These are phyloP conservation scores for Penicillium robsamsonii DNA, from an alignment of 495 filamentous ascomycete species.

Conservation along the genomic window DNA sequence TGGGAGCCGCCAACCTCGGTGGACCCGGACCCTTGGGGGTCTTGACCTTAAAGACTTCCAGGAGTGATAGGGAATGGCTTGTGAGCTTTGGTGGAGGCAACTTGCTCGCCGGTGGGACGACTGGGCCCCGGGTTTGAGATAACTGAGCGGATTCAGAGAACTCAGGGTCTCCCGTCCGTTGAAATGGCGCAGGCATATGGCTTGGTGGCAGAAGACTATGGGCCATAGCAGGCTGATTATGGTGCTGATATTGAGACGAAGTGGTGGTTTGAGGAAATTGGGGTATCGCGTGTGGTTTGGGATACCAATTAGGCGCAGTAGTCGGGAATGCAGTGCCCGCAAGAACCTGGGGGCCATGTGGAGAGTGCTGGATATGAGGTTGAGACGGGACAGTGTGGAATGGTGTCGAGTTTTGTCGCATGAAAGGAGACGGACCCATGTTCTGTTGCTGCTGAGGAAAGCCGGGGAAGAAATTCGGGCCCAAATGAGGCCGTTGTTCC, in stretches of 20 bases:
- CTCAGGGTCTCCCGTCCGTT: constrained; percentile 52
- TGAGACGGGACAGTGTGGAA: constrained; percentile 16
- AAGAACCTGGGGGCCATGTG: constrained; percentile 10
- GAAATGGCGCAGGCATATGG: constrained; percentile 47
- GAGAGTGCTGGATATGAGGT: constrained; percentile 11
- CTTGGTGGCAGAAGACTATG: constrained; percentile 14
- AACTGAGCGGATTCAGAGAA: constrained; percentile 43
- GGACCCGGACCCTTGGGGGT: constrained; percentile 33
- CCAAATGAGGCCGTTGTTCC: constrained; percentile 46
- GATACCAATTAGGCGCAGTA: constrained; percentile 13
- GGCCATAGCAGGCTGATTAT: constrained; percentile 13
- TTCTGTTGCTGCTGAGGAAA: constrained; percentile 35
- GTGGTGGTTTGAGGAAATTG: constrained; percentile 16
- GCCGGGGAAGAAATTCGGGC: constrained; percentile 37
- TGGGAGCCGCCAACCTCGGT: constrained; percentile 27
- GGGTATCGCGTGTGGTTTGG: constrained; percentile 17
- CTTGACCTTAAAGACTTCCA: constrained; percentile 62
- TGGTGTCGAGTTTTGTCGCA: constrained; percentile 27
- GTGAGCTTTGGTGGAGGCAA: constrained; percentile 61
- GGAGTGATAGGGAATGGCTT: constrained; percentile 59
- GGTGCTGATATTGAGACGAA: constrained; percentile 10
- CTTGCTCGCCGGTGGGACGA: constrained; percentile 55
- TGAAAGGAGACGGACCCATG: constrained; percentile 20
- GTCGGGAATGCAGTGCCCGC: constrained; percentile 14
- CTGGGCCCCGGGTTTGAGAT: constrained; percentile 41